Conservation (phyloP, 805 yeast species). For the Tanozyma kutaoensis region DNA sequence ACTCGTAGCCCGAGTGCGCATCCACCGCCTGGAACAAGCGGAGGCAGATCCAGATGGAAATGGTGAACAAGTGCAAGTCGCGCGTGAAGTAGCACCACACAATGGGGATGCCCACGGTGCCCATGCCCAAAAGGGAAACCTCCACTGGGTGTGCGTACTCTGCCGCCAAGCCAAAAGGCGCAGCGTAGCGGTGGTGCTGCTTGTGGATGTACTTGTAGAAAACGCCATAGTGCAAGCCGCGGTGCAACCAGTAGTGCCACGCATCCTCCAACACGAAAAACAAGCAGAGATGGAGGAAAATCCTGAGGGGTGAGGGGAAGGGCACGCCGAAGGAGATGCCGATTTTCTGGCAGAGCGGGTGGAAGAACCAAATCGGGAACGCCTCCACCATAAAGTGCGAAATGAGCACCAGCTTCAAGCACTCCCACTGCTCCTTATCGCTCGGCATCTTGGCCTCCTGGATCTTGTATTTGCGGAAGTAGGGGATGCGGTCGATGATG, state of each 20-base stretch:
- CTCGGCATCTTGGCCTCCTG: constrained; percentile 79
- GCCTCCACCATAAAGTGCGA: constrained; percentile 92
- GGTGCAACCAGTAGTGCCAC: constrained; percentile 96
- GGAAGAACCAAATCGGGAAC: constrained; percentile 94
- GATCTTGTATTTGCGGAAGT: constrained; percentile 75
- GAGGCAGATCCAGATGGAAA: constrained; percentile 74
- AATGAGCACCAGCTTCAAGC: constrained; percentile 70
- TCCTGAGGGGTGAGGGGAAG: constrained; percentile 55
- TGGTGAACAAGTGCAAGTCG: constrained; percentile 73
- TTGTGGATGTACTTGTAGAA: constrained; percentile 91
- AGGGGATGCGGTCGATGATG: constrained; percentile 74
- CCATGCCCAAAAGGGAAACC: constrained; percentile 81
- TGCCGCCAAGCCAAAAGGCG: constrained; percentile 94
- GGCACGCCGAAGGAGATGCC: constrained; percentile 76
- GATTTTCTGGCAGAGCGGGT: constrained; percentile 73
- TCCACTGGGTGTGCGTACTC: constrained; percentile 97
- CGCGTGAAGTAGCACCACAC: constrained; percentile 66
- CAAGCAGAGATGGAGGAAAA: constrained; percentile 52
- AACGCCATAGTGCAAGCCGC: constrained; percentile 76
- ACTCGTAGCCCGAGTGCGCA: constrained; percentile 95
- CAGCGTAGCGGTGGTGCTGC: constrained; percentile 96
- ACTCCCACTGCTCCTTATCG: constrained; percentile 81
- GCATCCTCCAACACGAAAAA: constrained; percentile 84
- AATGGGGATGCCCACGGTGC: constrained; percentile 93
- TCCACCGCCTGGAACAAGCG: constrained; percentile 95